Base-by-base conservation (phyloP, 331 rosid genomes). In the Cydonia oblonga region DNA sequence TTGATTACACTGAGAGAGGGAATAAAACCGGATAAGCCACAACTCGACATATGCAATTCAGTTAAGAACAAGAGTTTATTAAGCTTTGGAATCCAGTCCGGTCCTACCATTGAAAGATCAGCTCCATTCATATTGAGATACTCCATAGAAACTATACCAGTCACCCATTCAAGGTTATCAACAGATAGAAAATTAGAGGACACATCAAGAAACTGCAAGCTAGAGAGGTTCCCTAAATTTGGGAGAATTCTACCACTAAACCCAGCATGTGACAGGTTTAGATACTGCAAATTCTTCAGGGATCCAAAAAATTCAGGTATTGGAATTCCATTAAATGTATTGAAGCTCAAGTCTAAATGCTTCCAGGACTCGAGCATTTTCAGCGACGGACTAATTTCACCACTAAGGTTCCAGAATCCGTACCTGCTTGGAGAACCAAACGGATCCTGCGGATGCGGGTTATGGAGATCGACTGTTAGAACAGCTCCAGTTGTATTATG, bases 291-390 rank as follows among this genome's bases (percentile, higher is more conserved):
- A 70, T 68, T 76, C 38, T 60, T 26, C 58, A 77, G 7, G 62
- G 82, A 68, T 46, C 83, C 83, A 5, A 86, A 81, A 42, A 74
- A 74, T 6, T 23, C 51, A 29, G 82, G 85, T 59, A 84, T 78
- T 40, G 79, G 52, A 20, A 69, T 53, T 6, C 26, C 77, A 11
- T 22, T 69, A 46, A 82, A 87, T n/a, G 83, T 16, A 76, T 79
- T 87, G 23, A 52, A 81, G 62, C 91, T 84, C 81, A 78, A 76
- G 75, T 87, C 89, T 56, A 84, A 69, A 79, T 74, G 52, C 26
- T 71, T 42, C 68, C 79, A 56, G 22, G 83, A 81, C 77, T 76
- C 60, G 3, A 85, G 84, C 24, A 71, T 79, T 76, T 77, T 68
- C 83, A 85, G 28, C 3, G 89, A 87, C 5, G 81, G 80, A 35